A percentile compares a stretch with the other conserved stretches of the same genome.
Evolutionary conservation across 805 yeast genomes (phyloP).

Genomic region (Metschnikowia gelsemii): DNA sequence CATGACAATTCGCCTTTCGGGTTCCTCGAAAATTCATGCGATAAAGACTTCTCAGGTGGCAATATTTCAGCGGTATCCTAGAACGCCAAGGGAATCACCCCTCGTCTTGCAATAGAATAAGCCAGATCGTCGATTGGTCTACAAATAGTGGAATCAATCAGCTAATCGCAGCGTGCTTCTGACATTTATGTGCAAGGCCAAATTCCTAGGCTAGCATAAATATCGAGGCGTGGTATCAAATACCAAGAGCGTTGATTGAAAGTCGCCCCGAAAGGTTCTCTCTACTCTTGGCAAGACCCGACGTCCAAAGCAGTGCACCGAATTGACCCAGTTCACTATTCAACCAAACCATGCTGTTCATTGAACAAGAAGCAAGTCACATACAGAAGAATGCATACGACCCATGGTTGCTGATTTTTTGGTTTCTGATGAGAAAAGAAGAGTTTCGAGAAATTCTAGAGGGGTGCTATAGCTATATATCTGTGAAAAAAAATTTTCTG

Average conservation of each 20-base stretch:
- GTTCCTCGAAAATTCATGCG: too few species aligned
- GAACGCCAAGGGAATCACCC: conserved; percentile 13
- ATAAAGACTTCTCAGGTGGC: too few species aligned
- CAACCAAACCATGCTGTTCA: conserved; percentile 23
- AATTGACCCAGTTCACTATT: conserved; percentile 26
- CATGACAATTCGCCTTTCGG: too few species aligned
- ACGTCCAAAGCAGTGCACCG: conserved; percentile 24
- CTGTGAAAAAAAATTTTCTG: conserved; percentile 22
- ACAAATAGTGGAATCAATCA: conserved; percentile 54
- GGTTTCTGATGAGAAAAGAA: conserved; percentile 15
- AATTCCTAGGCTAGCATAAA: too few species aligned
- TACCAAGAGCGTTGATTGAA: conserved; percentile 24
- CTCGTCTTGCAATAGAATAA: conserved; percentile 1
- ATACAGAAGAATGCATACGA: conserved; percentile 98
- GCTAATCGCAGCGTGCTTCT: conserved; percentile 25
- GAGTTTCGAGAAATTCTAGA: background rate
- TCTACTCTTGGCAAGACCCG: conserved; percentile 34
- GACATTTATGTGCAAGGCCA: too few species aligned
- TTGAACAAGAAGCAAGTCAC: conserved; percentile 37
- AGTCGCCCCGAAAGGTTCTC: conserved; percentile 17
- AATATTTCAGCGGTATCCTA: background rate
- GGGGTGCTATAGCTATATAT: conserved; percentile 14
- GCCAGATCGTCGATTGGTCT: conserved; percentile 14
- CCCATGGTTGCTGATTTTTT: conserved; percentile 79
- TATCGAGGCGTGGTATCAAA: conserved; percentile 21